Evolutionary conservation across 1,139 yeast genomes (phyloP), one percentile per base, ranked within the genome.

Genomic region (Debaryomycetaceae sp.): DNA sequence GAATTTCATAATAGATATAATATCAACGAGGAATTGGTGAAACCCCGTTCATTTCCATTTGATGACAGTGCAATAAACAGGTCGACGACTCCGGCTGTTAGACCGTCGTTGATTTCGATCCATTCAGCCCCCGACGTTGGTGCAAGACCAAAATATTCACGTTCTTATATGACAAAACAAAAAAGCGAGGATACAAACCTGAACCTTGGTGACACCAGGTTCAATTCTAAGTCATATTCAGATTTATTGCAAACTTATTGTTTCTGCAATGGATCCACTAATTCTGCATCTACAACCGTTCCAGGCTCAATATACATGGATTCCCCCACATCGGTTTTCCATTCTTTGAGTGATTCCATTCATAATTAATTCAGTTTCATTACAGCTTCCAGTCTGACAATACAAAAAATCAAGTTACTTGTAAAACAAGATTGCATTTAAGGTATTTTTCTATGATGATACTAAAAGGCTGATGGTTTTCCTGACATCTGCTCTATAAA

Each of bases 341-440:
- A 63, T 38, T 56, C 63, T n/a, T 58, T 61, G 34, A 60, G 65
- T 43, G 68, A 63, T 46, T 60, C 65, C 26, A 60, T 63, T 45
- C 64, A 63, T 45, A 62, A 52, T 41, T 62, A 37, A 35, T n/a
- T 34, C 9, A 11, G 11, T 22, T 22, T 11, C 11, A 22, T 11
- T 11, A 22, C 11, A 8, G 26, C 11, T 22, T 22, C 26, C 7
- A 22, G 26, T 8, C 26, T 22, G 11, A 22, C 26, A 11, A 22
- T 8, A 22, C 26, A 22, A 22, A 11, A 22, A 22, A 22, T 22
- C 7, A 11, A 11, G 26, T 22, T n/a, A n/a, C n/a, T n/a, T 8
- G 26, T 22, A 22, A 22, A 22, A 8, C 26, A 22, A 22, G 26
- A 3, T 22, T 22, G 26, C 26, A 22, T 22, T 22, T 22, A 11